Conservation (phyloP, 305 asterid species). For the Ruellia speciosa region DNA sequence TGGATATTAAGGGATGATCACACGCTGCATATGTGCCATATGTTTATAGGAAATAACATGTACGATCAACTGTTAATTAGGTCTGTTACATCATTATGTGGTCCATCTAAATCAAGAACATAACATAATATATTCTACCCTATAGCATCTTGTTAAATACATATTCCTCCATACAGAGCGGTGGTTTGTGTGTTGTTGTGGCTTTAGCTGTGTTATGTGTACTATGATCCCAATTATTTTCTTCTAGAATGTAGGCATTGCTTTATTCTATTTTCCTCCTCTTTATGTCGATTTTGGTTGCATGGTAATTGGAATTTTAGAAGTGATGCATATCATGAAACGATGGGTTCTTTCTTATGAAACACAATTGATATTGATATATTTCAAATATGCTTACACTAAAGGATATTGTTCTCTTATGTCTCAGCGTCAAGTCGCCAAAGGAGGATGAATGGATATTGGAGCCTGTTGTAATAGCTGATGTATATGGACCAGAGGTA, state of each 20-base stretch:
- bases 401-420: slow-evolving; percentile 14
- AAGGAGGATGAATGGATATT: slow-evolving; percentile 77
- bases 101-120: neutral
- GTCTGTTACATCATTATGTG: no score
- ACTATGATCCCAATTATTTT: neutral
- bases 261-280: neutral
- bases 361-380: slow-evolving; percentile 4
- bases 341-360: neutral
- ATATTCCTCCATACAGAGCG: no score
- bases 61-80: no score
- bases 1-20: no score
- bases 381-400: slow-evolving; percentile 27
- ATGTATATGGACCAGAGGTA: slow-evolving; percentile 82
- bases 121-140: neutral
- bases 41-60: no score
- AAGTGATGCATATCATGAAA: neutral
- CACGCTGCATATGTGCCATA: no score
- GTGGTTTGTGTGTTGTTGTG: no score
- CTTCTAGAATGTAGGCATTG: neutral
- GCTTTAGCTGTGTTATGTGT: neutral
- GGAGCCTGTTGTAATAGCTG: slow-evolving; percentile 87
- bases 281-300: neutral
- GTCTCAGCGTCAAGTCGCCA: slow-evolving; percentile 64
- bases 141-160: neutral
- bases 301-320: neutral